Percentiles rank a stretch among this genome's conserved stretches.
These are phyloP conservation scores for Komagataella mondaviorum DNA, from an alignment of 805 yeast species.

Conservation along the genomic window DNA sequence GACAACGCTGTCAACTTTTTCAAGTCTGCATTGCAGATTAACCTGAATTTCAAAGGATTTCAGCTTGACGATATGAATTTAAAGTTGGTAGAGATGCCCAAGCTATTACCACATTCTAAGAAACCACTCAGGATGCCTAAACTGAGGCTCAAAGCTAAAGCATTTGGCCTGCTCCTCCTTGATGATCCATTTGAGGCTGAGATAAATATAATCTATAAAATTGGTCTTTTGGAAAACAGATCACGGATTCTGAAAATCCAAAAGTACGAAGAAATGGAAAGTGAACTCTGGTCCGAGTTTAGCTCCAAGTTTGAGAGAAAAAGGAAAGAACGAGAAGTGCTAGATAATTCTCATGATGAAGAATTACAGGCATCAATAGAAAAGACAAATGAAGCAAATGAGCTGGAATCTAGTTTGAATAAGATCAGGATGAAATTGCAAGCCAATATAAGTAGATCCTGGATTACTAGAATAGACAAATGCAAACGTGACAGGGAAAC, in stretches of 20 bases:
- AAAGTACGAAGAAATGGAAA: conserved; percentile 5
- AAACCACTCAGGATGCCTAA: conserved; percentile 22
- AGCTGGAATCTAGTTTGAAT: not conserved
- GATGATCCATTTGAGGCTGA: conserved; percentile 58
- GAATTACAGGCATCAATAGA: not conserved
- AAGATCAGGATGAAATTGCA: conserved; percentile 7
- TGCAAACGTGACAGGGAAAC: conserved; percentile 33
- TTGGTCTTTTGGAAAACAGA: conserved; percentile 45
- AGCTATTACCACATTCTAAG: conserved; percentile 25
- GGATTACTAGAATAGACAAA: conserved; percentile 40
- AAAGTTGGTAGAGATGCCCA: conserved; percentile 21
- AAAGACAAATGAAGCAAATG: not conserved
- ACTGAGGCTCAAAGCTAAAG: conserved; percentile 25
- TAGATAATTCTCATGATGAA: not conserved
- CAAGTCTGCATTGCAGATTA: conserved; percentile 54
- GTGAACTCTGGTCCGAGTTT: not conserved
- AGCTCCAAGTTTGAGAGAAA: not conserved
- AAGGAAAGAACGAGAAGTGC: not conserved
- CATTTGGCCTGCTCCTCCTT: conserved; percentile 35
- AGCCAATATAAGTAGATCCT: conserved; percentile 29
- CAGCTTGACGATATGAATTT: conserved; percentile 4
- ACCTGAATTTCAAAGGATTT: conserved; percentile 23
- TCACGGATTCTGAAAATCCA: conserved; percentile 27
- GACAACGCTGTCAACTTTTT: conserved; percentile 63
- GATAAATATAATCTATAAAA: conserved; percentile 37